A percentile compares a stretch with the other conserved stretches of the same genome.
Evolutionary conservation across 2,329 filamentous ascomycete genomes (phyloP).

Genomic region (Neocatenulostroma microsporum): DNA sequence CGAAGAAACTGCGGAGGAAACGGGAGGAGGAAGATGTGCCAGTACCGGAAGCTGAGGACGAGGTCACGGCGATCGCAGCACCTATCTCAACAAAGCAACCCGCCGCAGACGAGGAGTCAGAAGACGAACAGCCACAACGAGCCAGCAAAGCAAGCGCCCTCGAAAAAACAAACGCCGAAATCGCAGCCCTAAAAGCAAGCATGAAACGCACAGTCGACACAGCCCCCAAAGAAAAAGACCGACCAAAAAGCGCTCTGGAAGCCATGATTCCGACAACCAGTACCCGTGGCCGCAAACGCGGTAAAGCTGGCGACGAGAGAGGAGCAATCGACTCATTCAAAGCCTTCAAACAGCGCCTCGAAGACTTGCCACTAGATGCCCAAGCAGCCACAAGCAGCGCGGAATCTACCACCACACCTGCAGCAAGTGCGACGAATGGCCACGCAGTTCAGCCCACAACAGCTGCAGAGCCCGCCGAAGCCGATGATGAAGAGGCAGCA

Average conservation of each 20-base stretch:
- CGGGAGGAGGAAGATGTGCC: conserved; percentile 9
- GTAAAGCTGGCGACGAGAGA: conserved; percentile 42
- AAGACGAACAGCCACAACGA: conserved; percentile 20
- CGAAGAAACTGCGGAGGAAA: conserved; percentile 15
- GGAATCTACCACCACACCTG: background rate
- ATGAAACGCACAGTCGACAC: conserved; percentile 57
- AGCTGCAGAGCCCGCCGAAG: conserved; percentile 16
- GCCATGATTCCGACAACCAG: conserved; percentile 66
- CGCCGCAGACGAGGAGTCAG: conserved; percentile 2
- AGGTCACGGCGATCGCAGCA: conserved; percentile 4
- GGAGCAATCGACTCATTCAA: conserved; percentile 64
- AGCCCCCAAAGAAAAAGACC: conserved; percentile 40
- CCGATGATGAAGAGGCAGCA: conserved; percentile 59
- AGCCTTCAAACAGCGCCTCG: conserved; percentile 72
- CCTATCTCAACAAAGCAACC: conserved; percentile 2
- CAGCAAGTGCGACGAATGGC: conserved; percentile 7
- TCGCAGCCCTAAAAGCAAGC: conserved; percentile 70
- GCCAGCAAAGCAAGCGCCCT: conserved; percentile 10
- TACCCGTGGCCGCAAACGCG: conserved; percentile 62
- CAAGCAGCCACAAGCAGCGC: background rate
- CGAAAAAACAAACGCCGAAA: conserved; percentile 67
- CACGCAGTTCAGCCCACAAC: conserved; percentile 1
- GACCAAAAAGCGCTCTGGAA: conserved; percentile 61
- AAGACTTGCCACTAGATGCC: conserved; percentile 30
- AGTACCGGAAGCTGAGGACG: conserved; percentile 12